These are phyloP conservation scores for Debaryomyces robertsiae DNA, from an alignment of 1,139 yeast species.

Conservation along the genomic window DNA sequence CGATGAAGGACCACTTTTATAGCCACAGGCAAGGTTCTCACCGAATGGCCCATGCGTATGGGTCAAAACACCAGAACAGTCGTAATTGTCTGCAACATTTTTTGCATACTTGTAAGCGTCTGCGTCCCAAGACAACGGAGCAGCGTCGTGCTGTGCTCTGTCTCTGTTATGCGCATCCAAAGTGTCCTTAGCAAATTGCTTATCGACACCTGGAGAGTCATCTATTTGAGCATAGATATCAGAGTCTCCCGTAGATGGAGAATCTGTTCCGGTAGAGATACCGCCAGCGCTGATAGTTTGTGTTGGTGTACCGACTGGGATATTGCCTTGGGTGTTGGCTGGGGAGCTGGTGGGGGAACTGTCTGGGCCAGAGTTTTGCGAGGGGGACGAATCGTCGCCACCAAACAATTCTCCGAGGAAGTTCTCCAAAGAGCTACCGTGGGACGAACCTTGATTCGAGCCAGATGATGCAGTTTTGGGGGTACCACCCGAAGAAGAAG, in stretches of 20 bases:
- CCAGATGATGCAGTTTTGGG: slow-evolving; percentile 7
- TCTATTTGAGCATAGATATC: slow-evolving; percentile 17
- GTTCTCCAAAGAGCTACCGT: slow-evolving; percentile 3
- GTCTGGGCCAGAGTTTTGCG: slow-evolving; percentile 16
- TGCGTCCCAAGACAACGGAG: slow-evolving; percentile 62
- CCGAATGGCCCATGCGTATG: slow-evolving; percentile 84
- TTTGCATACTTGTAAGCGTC: slow-evolving; percentile 67
- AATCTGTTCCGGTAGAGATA: slow-evolving; percentile 10
- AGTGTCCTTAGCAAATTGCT: slow-evolving; percentile 39
- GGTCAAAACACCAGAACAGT: slow-evolving; percentile 65
- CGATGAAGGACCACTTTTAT: slow-evolving; percentile 52
- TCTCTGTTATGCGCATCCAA: slow-evolving; percentile 66
- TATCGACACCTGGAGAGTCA: slow-evolving; percentile 23
- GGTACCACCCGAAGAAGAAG: slow-evolving; percentile 6
- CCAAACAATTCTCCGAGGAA: slow-evolving; percentile 11
- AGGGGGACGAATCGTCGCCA: slow-evolving; percentile 12
- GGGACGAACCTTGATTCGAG: neutral
- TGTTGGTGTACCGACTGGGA: no score
- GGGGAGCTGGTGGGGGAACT: slow-evolving; percentile 13
- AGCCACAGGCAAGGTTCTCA: slow-evolving; percentile 85
- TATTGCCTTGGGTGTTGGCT: no score
- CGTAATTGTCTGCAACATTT: slow-evolving; percentile 62
- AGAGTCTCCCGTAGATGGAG: slow-evolving; percentile 12
- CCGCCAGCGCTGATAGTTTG: slow-evolving; percentile 9
- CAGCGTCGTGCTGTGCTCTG: slow-evolving; percentile 68